phyloP scores from a whole-genome alignment of 2,329 filamentous ascomycete genomes.

The Cercospora sojina region DNA sequence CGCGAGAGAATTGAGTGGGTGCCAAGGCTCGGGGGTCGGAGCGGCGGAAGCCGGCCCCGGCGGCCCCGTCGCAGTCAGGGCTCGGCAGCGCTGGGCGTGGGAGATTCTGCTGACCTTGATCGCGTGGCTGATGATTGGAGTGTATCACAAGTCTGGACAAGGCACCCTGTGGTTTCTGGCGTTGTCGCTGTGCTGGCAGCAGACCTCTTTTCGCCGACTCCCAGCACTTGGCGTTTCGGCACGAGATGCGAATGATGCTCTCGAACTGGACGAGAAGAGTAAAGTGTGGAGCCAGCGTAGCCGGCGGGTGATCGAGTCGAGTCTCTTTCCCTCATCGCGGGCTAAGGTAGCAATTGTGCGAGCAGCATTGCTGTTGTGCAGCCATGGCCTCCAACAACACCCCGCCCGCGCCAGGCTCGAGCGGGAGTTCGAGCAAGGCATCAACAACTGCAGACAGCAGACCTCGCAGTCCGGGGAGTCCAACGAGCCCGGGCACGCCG shows the following conservation, averaged over 20 bases:
- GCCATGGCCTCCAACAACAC: neutral
- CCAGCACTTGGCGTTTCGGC: neutral
- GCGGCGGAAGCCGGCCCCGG: neutral
- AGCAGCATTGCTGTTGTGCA: neutral
- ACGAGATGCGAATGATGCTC: conserved; percentile 6
- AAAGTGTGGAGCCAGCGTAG: conserved; percentile 10
- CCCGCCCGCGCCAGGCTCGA: conserved; percentile 1
- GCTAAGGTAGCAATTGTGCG: neutral
- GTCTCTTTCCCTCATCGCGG: neutral
- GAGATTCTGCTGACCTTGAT: conserved; percentile 2
- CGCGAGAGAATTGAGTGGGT: conserved; percentile 4
- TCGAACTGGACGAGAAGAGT: conserved; percentile 1
- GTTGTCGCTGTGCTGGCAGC: conserved; percentile 5
- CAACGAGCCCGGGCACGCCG: conserved; percentile 12
- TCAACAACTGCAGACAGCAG: neutral
- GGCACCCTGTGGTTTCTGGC: neutral
- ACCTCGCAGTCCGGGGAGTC: conserved; percentile 14
- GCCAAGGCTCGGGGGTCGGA: conserved; percentile 1
- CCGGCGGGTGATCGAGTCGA: neutral
- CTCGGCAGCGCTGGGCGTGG: neutral
- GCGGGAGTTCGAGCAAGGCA: neutral
- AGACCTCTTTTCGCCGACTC: neutral
- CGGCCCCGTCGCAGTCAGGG: neutral
- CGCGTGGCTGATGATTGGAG: neutral
- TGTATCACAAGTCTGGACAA: conserved; percentile 4